phyloP scores from a whole-genome alignment of 176 grass and related monocot genomes.

The Bonia amplexicaulis region DNA sequence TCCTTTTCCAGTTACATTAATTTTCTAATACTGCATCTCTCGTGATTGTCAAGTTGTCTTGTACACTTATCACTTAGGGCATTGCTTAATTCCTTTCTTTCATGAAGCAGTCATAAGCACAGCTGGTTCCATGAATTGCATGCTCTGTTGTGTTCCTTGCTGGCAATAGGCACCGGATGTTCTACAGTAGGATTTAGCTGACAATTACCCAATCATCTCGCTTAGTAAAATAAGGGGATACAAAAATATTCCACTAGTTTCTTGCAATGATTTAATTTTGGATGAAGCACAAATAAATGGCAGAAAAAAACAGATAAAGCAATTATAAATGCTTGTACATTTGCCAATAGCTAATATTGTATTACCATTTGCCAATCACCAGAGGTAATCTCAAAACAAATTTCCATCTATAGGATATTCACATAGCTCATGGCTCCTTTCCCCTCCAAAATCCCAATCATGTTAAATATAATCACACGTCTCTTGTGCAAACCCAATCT shows the following conservation, averaged over 20 bases:
- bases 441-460: neutral
- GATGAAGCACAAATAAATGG: neutral
- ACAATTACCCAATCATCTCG: neutral
- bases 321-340: neutral
- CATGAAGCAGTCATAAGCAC: neutral
- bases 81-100: neutral
- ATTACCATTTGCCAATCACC: conserved; percentile 50
- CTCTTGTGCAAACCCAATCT: conserved; percentile 77
- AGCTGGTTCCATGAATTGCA: neutral
- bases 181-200: neutral
- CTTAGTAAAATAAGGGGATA: neutral
- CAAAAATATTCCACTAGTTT: neutral
- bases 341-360: conserved; percentile 31
- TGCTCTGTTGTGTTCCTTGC: neutral
- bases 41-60: neutral
- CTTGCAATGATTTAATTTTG: neutral
- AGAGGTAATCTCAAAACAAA: conserved; percentile 46
- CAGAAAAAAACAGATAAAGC: neutral
- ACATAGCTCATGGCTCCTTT: conserved; percentile 27
- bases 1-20: neutral
- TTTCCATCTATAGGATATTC: conserved; percentile 47
- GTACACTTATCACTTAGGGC: neutral
- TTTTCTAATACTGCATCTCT: neutral
- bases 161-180: neutral
- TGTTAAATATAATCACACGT: conserved; percentile 59